These are phyloP conservation scores for Paecilomyces fulvus DNA, from an alignment of 2,329 filamentous ascomycete genomes.

Conservation along the genomic window DNA sequence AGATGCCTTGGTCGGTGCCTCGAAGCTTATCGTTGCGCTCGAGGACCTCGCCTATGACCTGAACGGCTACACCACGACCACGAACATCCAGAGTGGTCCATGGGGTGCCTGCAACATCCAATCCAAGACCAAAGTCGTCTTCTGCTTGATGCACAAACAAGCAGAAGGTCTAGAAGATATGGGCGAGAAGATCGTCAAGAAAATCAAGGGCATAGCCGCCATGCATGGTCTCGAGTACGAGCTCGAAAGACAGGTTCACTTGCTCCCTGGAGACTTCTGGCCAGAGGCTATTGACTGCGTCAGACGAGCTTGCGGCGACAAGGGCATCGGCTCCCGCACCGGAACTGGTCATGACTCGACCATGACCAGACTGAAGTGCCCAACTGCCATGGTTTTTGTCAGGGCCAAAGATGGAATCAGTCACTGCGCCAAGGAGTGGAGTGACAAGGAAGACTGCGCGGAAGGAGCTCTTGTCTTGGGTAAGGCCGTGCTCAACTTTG, in stretches of 20 bases:
- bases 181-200: conserved; percentile 11
- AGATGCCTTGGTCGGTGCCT: conserved; percentile 7
- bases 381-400: conserved; percentile 19
- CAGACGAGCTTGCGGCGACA: conserved; percentile 14
- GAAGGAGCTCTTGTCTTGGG: conserved; percentile 16
- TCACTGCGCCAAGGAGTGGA: conserved; percentile 17
- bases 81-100: conserved; percentile 13
- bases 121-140: conserved; percentile 13
- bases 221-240: conserved; percentile 12
- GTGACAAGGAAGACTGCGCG: conserved; percentile 14
- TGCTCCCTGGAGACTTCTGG: conserved; percentile 15
- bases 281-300: conserved; percentile 16
- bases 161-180: conserved; percentile 13
- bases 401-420: conserved; percentile 14
- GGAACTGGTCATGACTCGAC: conserved; percentile 18
- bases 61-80: conserved; percentile 18
- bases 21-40: conserved; percentile 7
- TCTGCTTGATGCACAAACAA: conserved; percentile 20
- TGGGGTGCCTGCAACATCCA: conserved; percentile 20
- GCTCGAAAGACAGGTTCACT: conserved; percentile 11
- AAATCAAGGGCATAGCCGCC: conserved; percentile 9
- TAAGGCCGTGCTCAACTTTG: conserved; percentile 18
- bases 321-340: conserved; percentile 13
- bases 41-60: conserved; percentile 7
- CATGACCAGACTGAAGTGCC: conserved; percentile 13